These are phyloP conservation scores for Naganishia liquefaciens DNA, from an alignment of 1,284 basidiomycete genomes.

Conservation along the genomic window DNA sequence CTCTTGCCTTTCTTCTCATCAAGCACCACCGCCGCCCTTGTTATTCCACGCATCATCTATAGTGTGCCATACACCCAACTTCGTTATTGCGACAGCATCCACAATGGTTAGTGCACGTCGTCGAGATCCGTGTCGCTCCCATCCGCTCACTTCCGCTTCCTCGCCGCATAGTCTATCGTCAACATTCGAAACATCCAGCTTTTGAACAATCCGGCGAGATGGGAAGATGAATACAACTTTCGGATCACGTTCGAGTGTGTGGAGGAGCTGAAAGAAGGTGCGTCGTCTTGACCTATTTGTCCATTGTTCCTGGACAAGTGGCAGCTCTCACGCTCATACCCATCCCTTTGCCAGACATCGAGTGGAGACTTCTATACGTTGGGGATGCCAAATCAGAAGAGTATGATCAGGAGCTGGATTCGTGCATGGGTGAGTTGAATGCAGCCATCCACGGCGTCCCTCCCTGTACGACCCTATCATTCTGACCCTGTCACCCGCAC, in stretches of 20 bases:
- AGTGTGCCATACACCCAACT: too few species aligned
- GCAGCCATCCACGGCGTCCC: background rate
- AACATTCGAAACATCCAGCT: conserved; percentile 64
- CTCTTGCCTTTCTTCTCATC: too few species aligned
- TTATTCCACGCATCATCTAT: too few species aligned
- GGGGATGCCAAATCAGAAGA: conserved; percentile 88
- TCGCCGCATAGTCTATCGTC: conserved; percentile 39
- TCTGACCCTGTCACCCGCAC: background rate
- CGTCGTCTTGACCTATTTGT: conserved; percentile 35
- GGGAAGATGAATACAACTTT: conserved; percentile 88
- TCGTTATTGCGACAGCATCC: too few species aligned
- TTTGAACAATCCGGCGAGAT: conserved; percentile 88
- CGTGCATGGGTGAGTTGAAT: conserved; percentile 67
- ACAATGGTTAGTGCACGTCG: too few species aligned
- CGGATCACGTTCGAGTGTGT: conserved; percentile 98
- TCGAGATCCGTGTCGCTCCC: too few species aligned
- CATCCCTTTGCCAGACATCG: conserved; percentile 67
- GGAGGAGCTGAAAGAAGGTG: conserved; percentile 84
- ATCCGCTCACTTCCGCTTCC: too few species aligned
- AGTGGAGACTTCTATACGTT: conserved; percentile 97
- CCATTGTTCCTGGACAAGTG: background rate
- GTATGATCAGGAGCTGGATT: conserved; percentile 93
- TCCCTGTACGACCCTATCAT: background rate
- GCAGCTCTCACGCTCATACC: too few species aligned
- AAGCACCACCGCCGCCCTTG: too few species aligned